These are phyloP conservation scores for Saccharomyces jurei DNA, from an alignment of 805 yeast genomes.

Conservation along the genomic window DNA sequence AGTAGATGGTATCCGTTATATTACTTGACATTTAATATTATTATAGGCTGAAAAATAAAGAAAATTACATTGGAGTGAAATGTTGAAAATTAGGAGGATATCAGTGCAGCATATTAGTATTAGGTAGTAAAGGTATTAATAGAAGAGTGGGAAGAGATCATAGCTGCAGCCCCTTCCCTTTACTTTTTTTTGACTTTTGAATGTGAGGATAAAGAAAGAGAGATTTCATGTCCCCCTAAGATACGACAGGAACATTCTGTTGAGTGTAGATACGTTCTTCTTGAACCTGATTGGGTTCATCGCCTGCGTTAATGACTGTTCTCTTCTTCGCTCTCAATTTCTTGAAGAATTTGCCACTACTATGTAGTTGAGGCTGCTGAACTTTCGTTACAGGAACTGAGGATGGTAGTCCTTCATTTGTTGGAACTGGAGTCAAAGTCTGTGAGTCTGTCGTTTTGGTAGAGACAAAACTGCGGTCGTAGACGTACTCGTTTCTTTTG, in stretches of 20 bases:
- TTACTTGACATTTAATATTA: background rate
- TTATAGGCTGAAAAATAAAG: background rate
- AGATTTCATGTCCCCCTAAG: background rate
- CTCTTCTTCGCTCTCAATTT: conserved; percentile 7
- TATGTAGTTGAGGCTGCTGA: background rate
- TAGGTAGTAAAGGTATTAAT: background rate
- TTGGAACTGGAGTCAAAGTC: conserved; percentile 2
- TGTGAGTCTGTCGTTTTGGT: background rate
- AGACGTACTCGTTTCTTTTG: conserved; percentile 4
- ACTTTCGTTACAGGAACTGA: conserved; percentile 1
- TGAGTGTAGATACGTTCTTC: background rate
- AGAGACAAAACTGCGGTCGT: conserved; percentile 1
- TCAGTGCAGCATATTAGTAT: background rate
- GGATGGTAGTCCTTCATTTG: conserved; percentile 1
- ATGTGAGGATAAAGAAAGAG: background rate
- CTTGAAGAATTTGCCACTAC: conserved; percentile 2
- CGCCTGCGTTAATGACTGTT: background rate
- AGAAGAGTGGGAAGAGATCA: no score
- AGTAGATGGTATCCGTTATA: background rate
- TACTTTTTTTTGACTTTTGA: background rate
- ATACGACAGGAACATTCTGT: background rate
- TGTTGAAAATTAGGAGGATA: background rate
- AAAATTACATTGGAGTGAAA: background rate
- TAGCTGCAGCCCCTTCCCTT: background rate
- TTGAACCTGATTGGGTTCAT: background rate